Percentiles rank a stretch among this genome's conserved stretches.
Evolutionary conservation across 768 basidiomycete genomes (phyloP).

Genomic region (Phylloporus scabripes): DNA sequence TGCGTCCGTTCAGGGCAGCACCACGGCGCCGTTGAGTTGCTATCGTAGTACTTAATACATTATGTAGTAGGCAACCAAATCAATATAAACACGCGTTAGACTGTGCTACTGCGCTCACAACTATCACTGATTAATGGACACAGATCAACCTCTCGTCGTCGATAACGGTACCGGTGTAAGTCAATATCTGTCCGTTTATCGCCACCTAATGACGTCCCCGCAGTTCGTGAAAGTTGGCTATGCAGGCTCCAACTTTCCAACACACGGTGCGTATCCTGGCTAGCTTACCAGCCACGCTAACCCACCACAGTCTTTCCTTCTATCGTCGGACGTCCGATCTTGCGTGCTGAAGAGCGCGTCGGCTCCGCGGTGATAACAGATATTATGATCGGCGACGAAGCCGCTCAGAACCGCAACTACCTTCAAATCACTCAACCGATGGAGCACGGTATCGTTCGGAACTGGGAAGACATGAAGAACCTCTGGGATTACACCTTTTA

Average conservation of each 20-base stretch:
- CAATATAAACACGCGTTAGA: conserved; percentile 13
- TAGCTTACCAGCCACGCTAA: not conserved
- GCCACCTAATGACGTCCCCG: not conserved
- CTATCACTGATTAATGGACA: conserved; percentile 22
- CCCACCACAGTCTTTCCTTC: conserved; percentile 79
- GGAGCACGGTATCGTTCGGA: conserved; percentile 98
- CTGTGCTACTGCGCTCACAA: not conserved
- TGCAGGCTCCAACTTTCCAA: conserved; percentile 92
- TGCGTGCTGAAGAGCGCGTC: conserved; percentile 95
- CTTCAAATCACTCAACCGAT: conserved; percentile 97
- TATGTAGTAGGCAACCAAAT: conserved; percentile 12
- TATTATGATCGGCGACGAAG: conserved; percentile 98
- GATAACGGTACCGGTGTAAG: conserved; percentile 84
- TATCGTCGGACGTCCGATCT: conserved; percentile 92
- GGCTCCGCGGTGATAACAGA: conserved; percentile 86
- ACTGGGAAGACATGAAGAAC: conserved; percentile 99
- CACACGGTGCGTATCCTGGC: conserved; percentile 57
- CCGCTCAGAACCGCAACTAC: conserved; percentile 88
- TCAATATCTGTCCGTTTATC: not conserved
- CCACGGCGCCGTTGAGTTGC: not conserved
- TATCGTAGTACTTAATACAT: not conserved
- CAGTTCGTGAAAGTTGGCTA: conserved; percentile 91
- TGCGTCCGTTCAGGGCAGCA: not conserved
- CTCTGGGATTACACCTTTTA: conserved; percentile 98
- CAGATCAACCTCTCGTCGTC: conserved; percentile 59